Conservation (phyloP, 2,329 filamentous ascomycete genomes). For the Epichloe bromicola region DNA sequence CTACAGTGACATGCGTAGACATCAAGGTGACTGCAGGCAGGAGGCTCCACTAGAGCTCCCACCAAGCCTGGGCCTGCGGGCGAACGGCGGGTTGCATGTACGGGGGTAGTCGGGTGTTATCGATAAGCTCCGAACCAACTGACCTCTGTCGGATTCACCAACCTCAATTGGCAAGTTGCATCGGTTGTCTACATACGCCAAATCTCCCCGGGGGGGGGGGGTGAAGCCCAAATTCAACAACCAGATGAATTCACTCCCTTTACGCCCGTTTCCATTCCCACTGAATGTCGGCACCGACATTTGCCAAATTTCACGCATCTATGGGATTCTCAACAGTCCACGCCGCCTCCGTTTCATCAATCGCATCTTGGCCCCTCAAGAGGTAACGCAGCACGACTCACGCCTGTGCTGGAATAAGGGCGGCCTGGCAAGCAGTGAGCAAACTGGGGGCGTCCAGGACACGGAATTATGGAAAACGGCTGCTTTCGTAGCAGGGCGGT, state of each 20-base stretch:
- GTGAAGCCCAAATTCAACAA: background rate
- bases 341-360: slow-evolving; percentile 31
- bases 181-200: too few species aligned
- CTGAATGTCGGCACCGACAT: slow-evolving; percentile 69
- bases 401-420: slow-evolving; percentile 1
- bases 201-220: too few species aligned
- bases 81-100: too few species aligned
- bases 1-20: too few species aligned
- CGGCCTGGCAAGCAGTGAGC: background rate
- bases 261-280: slow-evolving; percentile 45
- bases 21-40: too few species aligned
- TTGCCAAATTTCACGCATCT: slow-evolving; percentile 55
- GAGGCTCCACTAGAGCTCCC: background rate
- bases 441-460: background rate
- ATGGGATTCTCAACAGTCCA: slow-evolving; percentile 36
- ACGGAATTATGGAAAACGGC: slow-evolving; percentile 21
- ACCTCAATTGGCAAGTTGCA: too few species aligned
- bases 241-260: background rate
- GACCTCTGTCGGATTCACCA: too few species aligned
- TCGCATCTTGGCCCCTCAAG: slow-evolving; percentile 31
- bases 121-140: slow-evolving; percentile 7
- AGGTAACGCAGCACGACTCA: slow-evolving; percentile 13
- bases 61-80: background rate
- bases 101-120: slow-evolving; percentile 4
- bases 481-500: slow-evolving; percentile 25